Evolutionary conservation across 768 basidiomycete genomes (phyloP).

Genomic region (Serendipita vermifera): DNA sequence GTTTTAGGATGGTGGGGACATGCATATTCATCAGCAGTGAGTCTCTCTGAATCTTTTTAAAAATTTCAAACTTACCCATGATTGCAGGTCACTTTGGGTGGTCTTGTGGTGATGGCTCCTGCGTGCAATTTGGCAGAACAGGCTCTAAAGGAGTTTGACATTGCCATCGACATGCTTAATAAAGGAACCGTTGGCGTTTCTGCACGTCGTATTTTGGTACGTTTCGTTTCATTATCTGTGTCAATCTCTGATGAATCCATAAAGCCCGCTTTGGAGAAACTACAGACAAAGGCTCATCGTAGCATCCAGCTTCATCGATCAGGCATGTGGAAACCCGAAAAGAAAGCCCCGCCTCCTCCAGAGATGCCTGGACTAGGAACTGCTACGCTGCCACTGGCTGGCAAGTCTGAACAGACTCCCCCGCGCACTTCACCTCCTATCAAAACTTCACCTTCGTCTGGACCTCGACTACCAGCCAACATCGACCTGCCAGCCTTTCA

Average conservation of each 20-base stretch:
- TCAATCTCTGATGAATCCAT: background rate
- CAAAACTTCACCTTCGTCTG: background rate
- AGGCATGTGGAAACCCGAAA: background rate
- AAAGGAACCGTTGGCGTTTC: background rate
- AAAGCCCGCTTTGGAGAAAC: background rate
- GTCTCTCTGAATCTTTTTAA: background rate
- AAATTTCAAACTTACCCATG: background rate
- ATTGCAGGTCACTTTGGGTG: background rate
- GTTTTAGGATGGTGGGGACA: conserved; percentile 2
- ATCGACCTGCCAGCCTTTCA: background rate
- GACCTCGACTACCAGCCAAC: background rate
- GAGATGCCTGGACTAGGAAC: background rate
- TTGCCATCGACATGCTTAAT: background rate
- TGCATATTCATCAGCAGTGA: background rate
- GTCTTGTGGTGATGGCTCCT: background rate
- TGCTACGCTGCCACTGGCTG: background rate
- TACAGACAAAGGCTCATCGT: background rate
- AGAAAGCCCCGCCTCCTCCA: background rate
- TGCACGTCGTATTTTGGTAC: background rate
- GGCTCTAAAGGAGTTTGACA: background rate
- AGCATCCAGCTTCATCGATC: background rate
- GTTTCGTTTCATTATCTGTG: background rate
- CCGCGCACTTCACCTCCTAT: background rate
- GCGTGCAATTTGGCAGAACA: background rate
- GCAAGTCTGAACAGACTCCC: background rate